Percentiles rank a stretch among this genome's conserved stretches.
phyloP scores from a whole-genome alignment of 495 filamentous ascomycete species.

The Neurospora tetraspora region DNA sequence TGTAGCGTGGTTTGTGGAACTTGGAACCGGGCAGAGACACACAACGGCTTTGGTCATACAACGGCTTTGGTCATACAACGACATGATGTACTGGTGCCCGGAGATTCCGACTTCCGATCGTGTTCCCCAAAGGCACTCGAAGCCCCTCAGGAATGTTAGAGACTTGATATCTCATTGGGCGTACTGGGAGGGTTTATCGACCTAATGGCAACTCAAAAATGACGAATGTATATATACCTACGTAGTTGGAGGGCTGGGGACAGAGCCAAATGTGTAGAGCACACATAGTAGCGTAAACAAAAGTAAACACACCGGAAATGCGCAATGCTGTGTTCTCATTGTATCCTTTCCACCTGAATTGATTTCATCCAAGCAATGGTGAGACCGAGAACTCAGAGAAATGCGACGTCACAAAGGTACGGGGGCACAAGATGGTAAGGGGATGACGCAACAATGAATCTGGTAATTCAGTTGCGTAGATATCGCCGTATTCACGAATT shows the following conservation, averaged over 20 bases:
- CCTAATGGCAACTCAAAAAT: neutral
- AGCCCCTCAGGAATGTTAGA: neutral
- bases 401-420: neutral
- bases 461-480: neutral
- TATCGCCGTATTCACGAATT: neutral
- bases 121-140: neutral
- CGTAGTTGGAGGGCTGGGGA: neutral
- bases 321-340: neutral
- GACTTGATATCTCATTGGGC: neutral
- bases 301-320: neutral
- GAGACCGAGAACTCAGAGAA: neutral
- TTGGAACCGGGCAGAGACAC: neutral
- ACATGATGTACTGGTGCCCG: neutral
- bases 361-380: neutral
- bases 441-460: neutral
- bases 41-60: neutral
- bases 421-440: neutral
- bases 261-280: neutral
- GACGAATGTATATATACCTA: neutral
- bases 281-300: neutral
- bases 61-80: neutral
- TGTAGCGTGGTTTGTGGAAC: neutral
- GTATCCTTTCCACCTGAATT: neutral
- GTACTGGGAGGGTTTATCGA: neutral
- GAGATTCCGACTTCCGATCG: neutral